These are phyloP conservation scores for Jamesozyma hellenica DNA, from an alignment of 805 yeast species.

Conservation along the genomic window DNA sequence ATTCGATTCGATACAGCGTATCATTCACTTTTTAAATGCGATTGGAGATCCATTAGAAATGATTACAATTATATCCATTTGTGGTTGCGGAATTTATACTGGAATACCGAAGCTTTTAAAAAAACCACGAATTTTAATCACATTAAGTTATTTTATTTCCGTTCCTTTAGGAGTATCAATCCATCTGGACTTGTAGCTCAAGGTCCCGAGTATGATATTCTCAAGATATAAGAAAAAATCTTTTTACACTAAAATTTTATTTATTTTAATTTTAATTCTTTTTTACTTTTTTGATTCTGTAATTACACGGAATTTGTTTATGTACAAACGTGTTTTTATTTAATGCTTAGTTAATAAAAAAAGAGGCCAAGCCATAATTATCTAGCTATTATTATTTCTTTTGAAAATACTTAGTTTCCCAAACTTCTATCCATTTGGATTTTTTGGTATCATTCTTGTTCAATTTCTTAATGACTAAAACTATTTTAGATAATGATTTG, in stretches of 20 bases:
- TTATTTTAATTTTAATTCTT: no score
- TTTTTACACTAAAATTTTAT: no score
- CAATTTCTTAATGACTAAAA: constrained; percentile 34
- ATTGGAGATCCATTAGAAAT: constrained; percentile 62
- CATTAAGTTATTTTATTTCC: constrained; percentile 83
- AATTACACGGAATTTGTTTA: no score
- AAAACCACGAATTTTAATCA: constrained; percentile 83
- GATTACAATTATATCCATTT: constrained; percentile 69
- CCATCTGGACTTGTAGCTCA: constrained; percentile 75
- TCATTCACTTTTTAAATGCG: constrained; percentile 90
- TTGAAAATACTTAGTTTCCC: constrained; percentile 25
- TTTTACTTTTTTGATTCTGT: no score
- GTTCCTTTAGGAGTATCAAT: constrained; percentile 68
- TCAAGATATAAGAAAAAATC: constrained; percentile 2
- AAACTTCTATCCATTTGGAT: constrained; percentile 29
- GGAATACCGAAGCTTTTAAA: constrained; percentile 62
- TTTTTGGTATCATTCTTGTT: constrained; percentile 44
- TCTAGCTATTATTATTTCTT: not conserved
- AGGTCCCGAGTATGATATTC: constrained; percentile 76
- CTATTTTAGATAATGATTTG: constrained; percentile 20
- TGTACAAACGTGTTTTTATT: no score
- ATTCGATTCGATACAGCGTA: constrained; percentile 87
- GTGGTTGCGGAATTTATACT: constrained; percentile 77
- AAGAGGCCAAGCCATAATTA: no score
- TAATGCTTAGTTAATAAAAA: no score